Conservation (phyloP, 495 filamentous ascomycete genomes). For the Chaetomium fimeti region DNA sequence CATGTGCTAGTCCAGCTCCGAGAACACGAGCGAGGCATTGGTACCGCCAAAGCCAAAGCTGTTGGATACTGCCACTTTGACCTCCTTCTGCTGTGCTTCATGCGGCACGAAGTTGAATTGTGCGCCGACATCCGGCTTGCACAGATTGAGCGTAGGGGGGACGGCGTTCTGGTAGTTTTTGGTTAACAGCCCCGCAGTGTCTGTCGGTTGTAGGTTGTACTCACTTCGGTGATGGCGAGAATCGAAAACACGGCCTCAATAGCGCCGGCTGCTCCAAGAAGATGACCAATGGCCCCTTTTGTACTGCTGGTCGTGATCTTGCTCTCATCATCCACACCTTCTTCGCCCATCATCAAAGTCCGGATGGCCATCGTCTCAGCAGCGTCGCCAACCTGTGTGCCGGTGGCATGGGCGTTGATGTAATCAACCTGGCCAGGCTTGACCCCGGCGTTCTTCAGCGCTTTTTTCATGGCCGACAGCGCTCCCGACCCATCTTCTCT, state of each 20-base stretch:
- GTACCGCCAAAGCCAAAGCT: slow-evolving; percentile 99
- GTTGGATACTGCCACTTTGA: slow-evolving; percentile 81
- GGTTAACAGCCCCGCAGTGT: slow-evolving; percentile 17
- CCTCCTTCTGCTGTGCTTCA: slow-evolving; percentile 62
- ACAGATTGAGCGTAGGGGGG: slow-evolving; percentile 85
- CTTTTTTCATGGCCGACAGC: slow-evolving; percentile 77
- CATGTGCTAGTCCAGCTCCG: slow-evolving; percentile 43
- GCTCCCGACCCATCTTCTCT: slow-evolving; percentile 78
- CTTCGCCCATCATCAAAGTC: slow-evolving; percentile 67
- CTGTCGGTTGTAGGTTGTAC: slow-evolving; percentile 38
- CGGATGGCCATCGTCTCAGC: slow-evolving; percentile 88
- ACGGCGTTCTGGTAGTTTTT: slow-evolving; percentile 61
- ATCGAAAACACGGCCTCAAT: slow-evolving; percentile 85
- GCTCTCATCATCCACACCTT: slow-evolving; percentile 59
- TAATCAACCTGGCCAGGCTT: slow-evolving; percentile 76
- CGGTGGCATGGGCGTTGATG: slow-evolving; percentile 93
- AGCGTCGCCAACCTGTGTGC: slow-evolving; percentile 77
- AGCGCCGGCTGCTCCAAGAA: slow-evolving; percentile 86
- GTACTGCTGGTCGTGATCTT: slow-evolving; percentile 86
- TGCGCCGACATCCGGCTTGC: slow-evolving; percentile 65
- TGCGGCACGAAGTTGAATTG: slow-evolving; percentile 85
- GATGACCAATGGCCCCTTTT: slow-evolving; percentile 89
- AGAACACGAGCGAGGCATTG: slow-evolving; percentile 87
- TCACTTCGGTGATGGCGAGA: slow-evolving; percentile 70
- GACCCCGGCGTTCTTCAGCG: slow-evolving; percentile 69